phyloP scores from a whole-genome alignment of 2,329 filamentous ascomycete genomes.

The Ascosphaera aggregata region DNA sequence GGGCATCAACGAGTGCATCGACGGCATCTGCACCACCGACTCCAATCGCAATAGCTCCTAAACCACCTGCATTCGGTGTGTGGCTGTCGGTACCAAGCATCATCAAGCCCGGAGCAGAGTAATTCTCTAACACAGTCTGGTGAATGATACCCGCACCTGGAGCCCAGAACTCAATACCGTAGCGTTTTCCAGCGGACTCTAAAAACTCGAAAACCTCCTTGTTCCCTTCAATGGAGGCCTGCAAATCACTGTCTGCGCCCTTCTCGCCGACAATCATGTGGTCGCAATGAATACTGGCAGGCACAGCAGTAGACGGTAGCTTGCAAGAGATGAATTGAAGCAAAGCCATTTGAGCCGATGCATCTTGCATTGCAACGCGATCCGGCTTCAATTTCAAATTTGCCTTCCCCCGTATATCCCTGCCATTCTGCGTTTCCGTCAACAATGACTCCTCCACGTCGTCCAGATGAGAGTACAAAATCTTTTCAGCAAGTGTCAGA shows the following conservation, averaged over 20 bases:
- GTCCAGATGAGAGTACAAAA: constrained; percentile 87
- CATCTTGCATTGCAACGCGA: constrained; percentile 97
- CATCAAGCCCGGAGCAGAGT: constrained; percentile 90
- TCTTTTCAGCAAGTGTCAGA: constrained; percentile 90
- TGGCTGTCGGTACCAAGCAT: constrained; percentile 98
- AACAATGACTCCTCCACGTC: constrained; percentile 74
- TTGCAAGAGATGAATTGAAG: constrained; percentile 98
- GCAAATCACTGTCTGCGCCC: constrained; percentile 67
- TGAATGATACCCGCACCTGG: constrained; percentile 90
- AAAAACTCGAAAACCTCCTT: constrained; percentile 96
- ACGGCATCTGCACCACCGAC: constrained; percentile 95
- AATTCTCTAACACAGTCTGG: constrained; percentile 95
- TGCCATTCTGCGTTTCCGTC: constrained; percentile 60
- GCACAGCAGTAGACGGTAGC: constrained; percentile 69
- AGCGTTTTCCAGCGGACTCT: constrained; percentile 74
- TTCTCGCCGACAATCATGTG: constrained; percentile 94
- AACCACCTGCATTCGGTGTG: constrained; percentile 87
- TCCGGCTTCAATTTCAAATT: constrained; percentile 96
- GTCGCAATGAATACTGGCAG: constrained; percentile 95
- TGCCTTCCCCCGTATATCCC: constrained; percentile 60
- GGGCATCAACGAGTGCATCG: constrained; percentile 83
- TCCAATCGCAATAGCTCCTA: constrained; percentile 85
- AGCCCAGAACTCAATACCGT: constrained; percentile 90
- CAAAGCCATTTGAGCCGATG: constrained; percentile 92
- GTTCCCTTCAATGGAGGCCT: constrained; percentile 69